Evolutionary conservation across 257 asterid species (phyloP).

Genomic region (Solanum appendiculatum): DNA sequence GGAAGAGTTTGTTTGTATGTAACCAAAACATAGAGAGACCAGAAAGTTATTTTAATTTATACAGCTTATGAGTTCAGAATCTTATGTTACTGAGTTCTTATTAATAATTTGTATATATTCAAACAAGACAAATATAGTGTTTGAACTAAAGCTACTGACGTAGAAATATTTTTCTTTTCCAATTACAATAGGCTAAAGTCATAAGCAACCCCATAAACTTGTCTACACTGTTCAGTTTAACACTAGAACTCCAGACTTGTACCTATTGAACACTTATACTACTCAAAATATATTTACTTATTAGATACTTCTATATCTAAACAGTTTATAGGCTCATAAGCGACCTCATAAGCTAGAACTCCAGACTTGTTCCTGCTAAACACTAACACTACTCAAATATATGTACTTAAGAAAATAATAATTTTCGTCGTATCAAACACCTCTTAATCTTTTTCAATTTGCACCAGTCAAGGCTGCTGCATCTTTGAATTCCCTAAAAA

Average conservation of each 20-base stretch:
- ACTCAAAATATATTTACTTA: not conserved
- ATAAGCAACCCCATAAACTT: not conserved
- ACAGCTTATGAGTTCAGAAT: not conserved
- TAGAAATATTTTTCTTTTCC: too few species aligned
- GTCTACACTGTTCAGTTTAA: not conserved
- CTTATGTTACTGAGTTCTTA: too few species aligned
- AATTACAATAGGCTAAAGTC: not conserved
- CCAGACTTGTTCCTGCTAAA: not conserved
- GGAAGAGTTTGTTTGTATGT: not conserved
- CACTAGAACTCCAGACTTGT: not conserved
- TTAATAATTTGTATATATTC: not conserved
- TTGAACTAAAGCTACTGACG: not conserved
- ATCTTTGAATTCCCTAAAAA: not conserved
- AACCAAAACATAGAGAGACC: not conserved
- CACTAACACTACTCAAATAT: not conserved
- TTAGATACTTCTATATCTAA: not conserved
- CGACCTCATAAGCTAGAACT: not conserved
- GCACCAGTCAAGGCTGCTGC: not conserved
- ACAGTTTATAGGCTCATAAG: not conserved
- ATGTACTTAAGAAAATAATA: not conserved
- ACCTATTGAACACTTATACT: not conserved
- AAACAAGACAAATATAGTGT: too few species aligned
- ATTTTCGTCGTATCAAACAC: not conserved
- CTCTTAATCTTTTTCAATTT: not conserved
- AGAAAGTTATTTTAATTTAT: not conserved